Base-by-base conservation (phyloP, 164 flowering plant genomes). In the Chloranthus sessilifolius region DNA sequence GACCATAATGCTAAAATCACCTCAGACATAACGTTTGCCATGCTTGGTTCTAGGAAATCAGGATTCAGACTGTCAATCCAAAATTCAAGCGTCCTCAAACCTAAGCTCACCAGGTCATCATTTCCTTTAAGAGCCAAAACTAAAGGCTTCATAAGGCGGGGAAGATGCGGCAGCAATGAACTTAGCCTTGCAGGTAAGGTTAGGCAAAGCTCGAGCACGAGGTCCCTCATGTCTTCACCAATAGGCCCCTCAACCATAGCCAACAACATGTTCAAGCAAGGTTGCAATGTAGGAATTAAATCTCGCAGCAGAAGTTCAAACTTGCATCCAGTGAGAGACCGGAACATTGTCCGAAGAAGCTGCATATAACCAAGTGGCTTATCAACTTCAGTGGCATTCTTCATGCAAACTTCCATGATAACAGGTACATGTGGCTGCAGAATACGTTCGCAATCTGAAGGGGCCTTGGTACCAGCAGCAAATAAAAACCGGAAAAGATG, bases 61-160 rank as follows among this genome's bases (percentile, higher is more conserved):
- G 99, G 99, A 73, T 94, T 94, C 60, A 94, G 68, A 69, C 97
- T 89, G 62, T 94, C 97, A 34, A 89, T 89, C 99, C 99, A 94
- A 64, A 79, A 89, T 60, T 94, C 99, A 57, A 94, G 88, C 34
- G 99, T 94, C 55, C 92, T 74, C 50, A 94, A 65, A 39, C 95
- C 95, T 58, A 87, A 68, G 64, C 80, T 75, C 24, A 94, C 95
- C 0, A 89, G 80, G 7, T 89, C 99, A 63, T 85, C 90, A 66
- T 76, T 87, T 64, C 97, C 96, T 58, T 77, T 86, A 20, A 94
- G 75, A 62, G 88, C 82, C 73, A 85, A 65, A 41, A 94, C 96
- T 45, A 94, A 81, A 64, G 99, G 99, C 67, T 75, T 94, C 99
- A 94, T 94, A 19, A 94, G 79, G 14, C 95, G 90, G 28, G 96